These are phyloP conservation scores for Malassezia dermatis DNA, from an alignment of 1,284 basidiomycete genomes.

Conservation along the genomic window DNA sequence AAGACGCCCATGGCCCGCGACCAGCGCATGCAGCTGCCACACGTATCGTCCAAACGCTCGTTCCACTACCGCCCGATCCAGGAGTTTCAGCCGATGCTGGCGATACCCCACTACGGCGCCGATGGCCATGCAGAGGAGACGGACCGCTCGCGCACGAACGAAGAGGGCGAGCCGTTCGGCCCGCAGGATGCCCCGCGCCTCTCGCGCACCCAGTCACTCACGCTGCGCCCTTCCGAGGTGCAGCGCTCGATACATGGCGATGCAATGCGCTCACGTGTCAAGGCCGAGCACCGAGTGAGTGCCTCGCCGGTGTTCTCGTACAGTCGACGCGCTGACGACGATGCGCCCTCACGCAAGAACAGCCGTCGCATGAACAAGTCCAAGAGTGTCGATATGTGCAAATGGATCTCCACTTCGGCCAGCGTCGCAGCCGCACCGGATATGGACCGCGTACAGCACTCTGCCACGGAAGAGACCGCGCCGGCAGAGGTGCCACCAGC, in stretches of 20 bases:
- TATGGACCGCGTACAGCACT: neutral
- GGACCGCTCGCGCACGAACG: neutral
- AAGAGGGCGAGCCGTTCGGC: conserved; percentile 1
- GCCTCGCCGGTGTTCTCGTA: neutral
- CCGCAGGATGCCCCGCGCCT: conserved; percentile 1
- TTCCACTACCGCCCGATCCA: conserved; percentile 12
- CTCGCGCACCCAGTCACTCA: conserved; percentile 2
- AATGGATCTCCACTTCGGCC: neutral
- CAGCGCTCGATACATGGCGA: conserved; percentile 13
- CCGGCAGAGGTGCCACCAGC: neutral
- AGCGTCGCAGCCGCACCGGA: neutral
- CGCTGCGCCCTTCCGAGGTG: conserved; percentile 3
- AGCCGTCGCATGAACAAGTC: neutral
- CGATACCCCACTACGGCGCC: conserved; percentile 1
- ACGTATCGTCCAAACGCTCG: conserved; percentile 14
- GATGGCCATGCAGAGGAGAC: neutral
- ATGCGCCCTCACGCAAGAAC: neutral
- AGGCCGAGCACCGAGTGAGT: neutral
- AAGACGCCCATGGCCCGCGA: conserved; percentile 32
- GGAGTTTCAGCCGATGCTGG: conserved; percentile 13
- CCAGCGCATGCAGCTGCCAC: conserved; percentile 26
- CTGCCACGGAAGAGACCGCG: neutral
- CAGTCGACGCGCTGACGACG: neutral
- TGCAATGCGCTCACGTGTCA: conserved; percentile 9
- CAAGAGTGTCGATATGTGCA: neutral